These are phyloP conservation scores for Boletus sp. DNA, from an alignment of 1,284 basidiomycete genomes.

Conservation along the genomic window DNA sequence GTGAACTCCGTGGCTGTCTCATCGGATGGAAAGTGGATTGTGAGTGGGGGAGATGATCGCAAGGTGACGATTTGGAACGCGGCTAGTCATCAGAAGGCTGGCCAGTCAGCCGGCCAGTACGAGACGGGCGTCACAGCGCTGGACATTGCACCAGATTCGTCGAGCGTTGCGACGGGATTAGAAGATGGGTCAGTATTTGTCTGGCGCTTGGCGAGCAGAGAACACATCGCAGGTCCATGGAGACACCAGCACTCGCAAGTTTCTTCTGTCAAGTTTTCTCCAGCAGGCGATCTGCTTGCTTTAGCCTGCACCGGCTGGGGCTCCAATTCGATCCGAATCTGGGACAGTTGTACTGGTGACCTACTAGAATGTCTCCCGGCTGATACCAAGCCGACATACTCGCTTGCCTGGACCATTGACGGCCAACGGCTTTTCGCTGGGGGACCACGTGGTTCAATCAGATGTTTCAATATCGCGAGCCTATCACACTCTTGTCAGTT, in stretches of 20 bases:
- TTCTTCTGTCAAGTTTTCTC: constrained; percentile 18
- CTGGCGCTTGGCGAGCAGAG: constrained; percentile 13
- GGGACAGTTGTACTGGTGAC: constrained; percentile 11
- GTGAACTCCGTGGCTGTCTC: constrained; percentile 4
- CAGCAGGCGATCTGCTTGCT: constrained; percentile 11
- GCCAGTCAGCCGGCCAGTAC: background rate
- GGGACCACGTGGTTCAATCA: constrained; percentile 4
- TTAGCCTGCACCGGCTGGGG: constrained; percentile 1
- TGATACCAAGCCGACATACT: constrained; percentile 1
- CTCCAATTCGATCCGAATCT: constrained; percentile 8
- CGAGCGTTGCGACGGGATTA: constrained; percentile 1
- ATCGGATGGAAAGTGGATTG: constrained; percentile 4
- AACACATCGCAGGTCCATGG: background rate
- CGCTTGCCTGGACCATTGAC: constrained; percentile 3
- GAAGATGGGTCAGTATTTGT: constrained; percentile 17
- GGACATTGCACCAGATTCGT: constrained; percentile 11
- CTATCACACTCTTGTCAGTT: background rate
- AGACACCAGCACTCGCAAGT: background rate
- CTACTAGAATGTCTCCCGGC: constrained; percentile 1
- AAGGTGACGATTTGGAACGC: constrained; percentile 7
- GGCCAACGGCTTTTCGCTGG: constrained; percentile 7
- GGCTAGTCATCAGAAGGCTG: background rate
- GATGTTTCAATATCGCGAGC: constrained; percentile 2
- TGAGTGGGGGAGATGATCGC: constrained; percentile 1
- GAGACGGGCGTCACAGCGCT: background rate